These are phyloP conservation scores for Russula brevipes DNA, from an alignment of 768 basidiomycete genomes.

Conservation along the genomic window DNA sequence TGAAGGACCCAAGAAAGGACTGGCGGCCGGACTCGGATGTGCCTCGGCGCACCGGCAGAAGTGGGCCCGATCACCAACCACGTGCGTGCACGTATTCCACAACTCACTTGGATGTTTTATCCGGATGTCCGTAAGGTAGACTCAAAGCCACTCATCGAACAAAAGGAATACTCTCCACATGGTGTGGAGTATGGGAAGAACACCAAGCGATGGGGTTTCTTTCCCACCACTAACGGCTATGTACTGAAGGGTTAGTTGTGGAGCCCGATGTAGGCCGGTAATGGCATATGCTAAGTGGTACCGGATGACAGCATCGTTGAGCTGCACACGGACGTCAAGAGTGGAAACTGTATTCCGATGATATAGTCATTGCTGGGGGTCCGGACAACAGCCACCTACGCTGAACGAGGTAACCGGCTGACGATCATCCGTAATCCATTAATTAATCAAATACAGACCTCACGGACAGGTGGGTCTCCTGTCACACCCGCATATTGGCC, in stretches of 20 bases:
- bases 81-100: no score
- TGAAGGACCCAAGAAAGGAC: neutral
- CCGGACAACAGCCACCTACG: neutral
- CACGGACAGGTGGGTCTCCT: neutral
- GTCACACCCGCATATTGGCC: neutral
- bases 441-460: neutral
- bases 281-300: neutral
- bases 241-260: neutral
- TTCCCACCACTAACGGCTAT: neutral
- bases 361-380: neutral
- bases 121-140: no score
- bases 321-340: neutral
- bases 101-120: no score
- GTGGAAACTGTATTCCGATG: slow-evolving; percentile 1
- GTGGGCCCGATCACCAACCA: no score
- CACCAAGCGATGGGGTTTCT: no score
- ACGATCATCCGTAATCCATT: neutral
- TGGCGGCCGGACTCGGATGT: neutral
- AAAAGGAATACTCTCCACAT: no score
- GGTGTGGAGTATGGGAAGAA: neutral
- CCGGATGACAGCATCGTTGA: neutral
- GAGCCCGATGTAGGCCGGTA: neutral
- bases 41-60: no score
- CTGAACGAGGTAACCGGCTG: neutral
- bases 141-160: no score